Base-by-base conservation (phyloP, 2,329 filamentous ascomycete species). In the Aspergillus thermomutatus region DNA sequence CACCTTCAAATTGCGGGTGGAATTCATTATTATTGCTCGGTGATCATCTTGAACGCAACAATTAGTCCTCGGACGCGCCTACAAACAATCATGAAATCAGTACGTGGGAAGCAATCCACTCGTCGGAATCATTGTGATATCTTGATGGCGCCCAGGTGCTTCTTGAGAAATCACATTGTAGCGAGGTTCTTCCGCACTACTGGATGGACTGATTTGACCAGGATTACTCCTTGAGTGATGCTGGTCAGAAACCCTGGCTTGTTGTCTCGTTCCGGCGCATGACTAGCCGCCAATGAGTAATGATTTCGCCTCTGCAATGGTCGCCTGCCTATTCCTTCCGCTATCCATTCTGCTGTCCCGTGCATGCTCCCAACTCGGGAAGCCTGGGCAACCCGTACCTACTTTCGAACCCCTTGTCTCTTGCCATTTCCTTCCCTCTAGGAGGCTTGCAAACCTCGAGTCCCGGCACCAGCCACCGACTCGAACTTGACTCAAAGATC, bases 381-480 rank as follows among this genome's bases (percentile, higher is more conserved):
- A 59, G 54, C 63, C 74, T 72, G 64, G 70, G 60, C 64, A 65
- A 64, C 60, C 65, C 55, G 67, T 67, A 66, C 71, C 73, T 70
- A 58, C 76, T 77, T 72, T 73, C 70, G 62, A 73, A 66, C 73
- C 76, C 67, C 67, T 56, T 54, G 43, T 31, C 47, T 55, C 52
- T 51, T 59, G 52, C 47, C 57, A 43, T 60, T 56, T 10, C 57
- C 57, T 47, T 40, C 52, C 60, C 60, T 52, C 49, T n/a, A 14
- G 61, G 60, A 56, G 57, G 64, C 69, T 67, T 65, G 74, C 69
- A 70, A 74, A 76, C 79, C 79, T 79, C 74, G 72, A 78, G 77
- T 80, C 80, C 75, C 72, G 80, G 80, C 77, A 82, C 56, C 72
- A 73, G 75, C 81, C 80, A 80, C 58, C 57, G 77, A 79, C 76